Conservation (phyloP, 352 stramenopile genomes). For the Phytopythium chamaehyphon region DNA sequence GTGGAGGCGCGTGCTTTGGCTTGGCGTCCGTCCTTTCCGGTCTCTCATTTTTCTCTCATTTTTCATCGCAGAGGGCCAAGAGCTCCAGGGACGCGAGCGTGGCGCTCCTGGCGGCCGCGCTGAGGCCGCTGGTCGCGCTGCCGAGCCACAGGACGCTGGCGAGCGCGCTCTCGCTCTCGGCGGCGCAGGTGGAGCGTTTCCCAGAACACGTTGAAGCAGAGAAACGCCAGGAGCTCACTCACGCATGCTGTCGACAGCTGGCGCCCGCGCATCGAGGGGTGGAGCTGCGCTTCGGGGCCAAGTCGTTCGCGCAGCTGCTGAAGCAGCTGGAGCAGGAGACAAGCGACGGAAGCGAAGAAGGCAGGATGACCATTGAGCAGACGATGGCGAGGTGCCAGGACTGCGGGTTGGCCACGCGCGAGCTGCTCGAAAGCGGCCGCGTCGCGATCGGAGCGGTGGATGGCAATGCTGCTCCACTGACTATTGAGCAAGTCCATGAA, state of each 20-base stretch:
- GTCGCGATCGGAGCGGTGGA: conserved; percentile 13
- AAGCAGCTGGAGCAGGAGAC: conserved; percentile 25
- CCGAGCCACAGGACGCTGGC: conserved; percentile 31
- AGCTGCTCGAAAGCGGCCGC: conserved; percentile 32
- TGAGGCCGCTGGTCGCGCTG: conserved; percentile 31
- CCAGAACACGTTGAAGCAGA: neutral
- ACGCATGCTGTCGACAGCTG: conserved; percentile 24
- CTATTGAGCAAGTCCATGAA: conserved; percentile 46
- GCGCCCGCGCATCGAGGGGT: conserved; percentile 65
- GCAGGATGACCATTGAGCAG: conserved; percentile 19
- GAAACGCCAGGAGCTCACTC: too few relatives aligned
- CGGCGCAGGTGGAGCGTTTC: conserved; percentile 32
- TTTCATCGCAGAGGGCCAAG: conserved; percentile 28
- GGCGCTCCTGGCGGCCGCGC: conserved; percentile 33
- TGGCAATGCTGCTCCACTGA: conserved; percentile 13
- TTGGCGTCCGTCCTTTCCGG: neutral
- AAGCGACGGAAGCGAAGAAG: conserved; percentile 5
- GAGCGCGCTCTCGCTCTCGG: conserved; percentile 63
- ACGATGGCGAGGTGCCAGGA: conserved; percentile 41
- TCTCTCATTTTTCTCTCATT: neutral
- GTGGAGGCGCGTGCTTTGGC: conserved; percentile 36
- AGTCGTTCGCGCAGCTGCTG: conserved; percentile 58
- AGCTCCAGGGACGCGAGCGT: conserved; percentile 55
- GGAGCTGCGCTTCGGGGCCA: conserved; percentile 67
- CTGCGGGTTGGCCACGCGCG: conserved; percentile 46